Base-by-base conservation (phyloP, 352 stramenopile species). In the Vaucheria bursata region DNA sequence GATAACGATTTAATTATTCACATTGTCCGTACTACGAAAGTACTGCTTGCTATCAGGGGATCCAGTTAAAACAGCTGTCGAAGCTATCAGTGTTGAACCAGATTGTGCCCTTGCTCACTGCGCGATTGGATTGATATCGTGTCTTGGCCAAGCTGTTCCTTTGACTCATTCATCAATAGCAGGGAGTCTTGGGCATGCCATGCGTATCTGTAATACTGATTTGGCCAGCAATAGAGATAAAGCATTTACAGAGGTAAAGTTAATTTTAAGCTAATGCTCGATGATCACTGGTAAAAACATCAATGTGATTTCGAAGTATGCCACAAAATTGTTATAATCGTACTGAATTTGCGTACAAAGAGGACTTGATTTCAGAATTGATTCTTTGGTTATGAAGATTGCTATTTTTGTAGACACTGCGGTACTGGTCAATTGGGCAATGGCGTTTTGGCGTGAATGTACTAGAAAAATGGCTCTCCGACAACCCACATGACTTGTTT, bases 71-170 rank as follows among this genome's bases (percentile, higher is more conserved):
- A 69, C 59, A 34, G 59, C 59, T 34, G 33, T 8, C 5, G 59
- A 69, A 29, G 59, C 59, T 34, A 38, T 38, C 8, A 29, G 33
- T 8, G 8, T 69, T 18, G 59, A 69, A 8, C 59, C 59, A 69
- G 59, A 69, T 29, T 69, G 59, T 38, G 59, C 59, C 8, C 18
- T 69, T 4, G 59, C 18, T 18, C 59, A 69, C 59, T 69, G 59
- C 18, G 12, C 59, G 8, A 69, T 69, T 34, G 59, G 59, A 4
- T 8, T 69, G 59, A 18, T 69, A 8, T 34, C 5, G 4, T 69
- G 59, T 29, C 6, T 69, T 38, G 59, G 59, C 29, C 59, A 69
- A 38, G 59, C 59, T 34, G 59, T 69, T 34, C 59, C 59, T 34
- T 29, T 69, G 18, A 69, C 5, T 38, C 29, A 69, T 29, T 6